A percentile compares a stretch with the other conserved stretches of the same genome.
Evolutionary conservation across 176 grass and related monocot genomes (phyloP).

Genomic region (Carex kokanica): DNA sequence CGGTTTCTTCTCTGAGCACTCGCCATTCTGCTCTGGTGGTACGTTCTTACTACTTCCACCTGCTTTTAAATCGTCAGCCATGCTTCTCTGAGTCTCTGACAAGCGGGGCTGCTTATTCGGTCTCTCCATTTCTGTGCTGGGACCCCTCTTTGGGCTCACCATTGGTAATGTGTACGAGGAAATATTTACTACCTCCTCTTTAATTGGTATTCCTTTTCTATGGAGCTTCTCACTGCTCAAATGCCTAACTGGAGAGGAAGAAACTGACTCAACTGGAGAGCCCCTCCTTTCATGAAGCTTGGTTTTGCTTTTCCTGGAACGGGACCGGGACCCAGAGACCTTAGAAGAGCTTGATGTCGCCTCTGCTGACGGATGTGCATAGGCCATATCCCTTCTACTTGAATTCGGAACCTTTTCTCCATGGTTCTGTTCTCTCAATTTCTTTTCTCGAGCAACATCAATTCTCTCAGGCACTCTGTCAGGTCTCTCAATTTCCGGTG

Average conservation of each 20-base stretch:
- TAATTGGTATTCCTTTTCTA: constrained; percentile 47
- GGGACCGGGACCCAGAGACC: constrained; percentile 43
- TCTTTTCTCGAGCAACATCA: constrained; percentile 33
- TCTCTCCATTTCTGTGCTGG: constrained; percentile 42
- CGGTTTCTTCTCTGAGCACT: constrained; percentile 29
- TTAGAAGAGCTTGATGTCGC: constrained; percentile 82
- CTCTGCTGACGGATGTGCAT: constrained; percentile 42
- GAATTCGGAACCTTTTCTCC: constrained; percentile 21
- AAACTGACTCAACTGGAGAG: constrained; percentile 59
- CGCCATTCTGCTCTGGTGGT: constrained; percentile 36
- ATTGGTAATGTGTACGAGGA: constrained; percentile 34
- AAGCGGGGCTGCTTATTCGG: constrained; percentile 23
- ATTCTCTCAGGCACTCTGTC: constrained; percentile 42
- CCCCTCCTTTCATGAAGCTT: constrained; percentile 42
- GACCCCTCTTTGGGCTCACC: constrained; percentile 44
- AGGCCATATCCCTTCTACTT: constrained; percentile 45
- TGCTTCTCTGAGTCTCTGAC: constrained; percentile 36
- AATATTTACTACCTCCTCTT: constrained; percentile 51
- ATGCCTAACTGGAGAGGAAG: constrained; percentile 61
- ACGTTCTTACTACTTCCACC: constrained; percentile 32
- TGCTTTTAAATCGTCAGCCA: constrained; percentile 12
- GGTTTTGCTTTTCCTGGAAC: constrained; percentile 43
- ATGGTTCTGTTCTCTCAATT: constrained; percentile 38
- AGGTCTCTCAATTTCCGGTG: constrained; percentile 43
- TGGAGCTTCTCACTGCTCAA: constrained; percentile 48